Conservation (phyloP, 2,329 filamentous ascomycete genomes). For the Cladophialophora yegresii region DNA sequence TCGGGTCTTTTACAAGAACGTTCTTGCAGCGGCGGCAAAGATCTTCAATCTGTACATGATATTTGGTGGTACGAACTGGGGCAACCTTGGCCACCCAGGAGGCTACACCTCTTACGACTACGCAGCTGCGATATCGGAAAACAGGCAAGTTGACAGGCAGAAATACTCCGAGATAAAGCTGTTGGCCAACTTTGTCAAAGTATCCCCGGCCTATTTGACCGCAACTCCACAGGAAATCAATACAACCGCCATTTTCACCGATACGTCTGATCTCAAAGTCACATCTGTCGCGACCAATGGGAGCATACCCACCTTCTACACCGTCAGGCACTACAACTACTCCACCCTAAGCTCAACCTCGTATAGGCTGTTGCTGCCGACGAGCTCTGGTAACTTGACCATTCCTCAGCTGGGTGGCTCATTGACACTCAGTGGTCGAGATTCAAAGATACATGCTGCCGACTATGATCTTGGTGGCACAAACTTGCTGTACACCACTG, state of each 20-base stretch:
- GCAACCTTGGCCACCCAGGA: slow-evolving; percentile 69
- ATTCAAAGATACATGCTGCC: slow-evolving; percentile 49
- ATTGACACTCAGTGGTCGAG: slow-evolving; percentile 46
- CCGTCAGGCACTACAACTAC: slow-evolving; percentile 68
- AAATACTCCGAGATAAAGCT: slow-evolving; percentile 81
- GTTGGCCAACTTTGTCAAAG: slow-evolving; percentile 71
- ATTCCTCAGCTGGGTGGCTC: slow-evolving; percentile 47
- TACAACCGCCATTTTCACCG: slow-evolving; percentile 52
- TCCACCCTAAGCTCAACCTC: slow-evolving; percentile 57
- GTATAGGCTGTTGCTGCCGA: slow-evolving; percentile 64
- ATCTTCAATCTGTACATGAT: slow-evolving; percentile 78
- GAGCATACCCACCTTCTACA: slow-evolving; percentile 62
- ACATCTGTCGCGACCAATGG: slow-evolving; percentile 62
- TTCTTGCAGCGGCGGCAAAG: slow-evolving; percentile 64
- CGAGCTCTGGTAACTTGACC: slow-evolving; percentile 44
- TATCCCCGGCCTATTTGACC: slow-evolving; percentile 68
- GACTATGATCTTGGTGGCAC: slow-evolving; percentile 47
- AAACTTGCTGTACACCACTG: slow-evolving; percentile 49
- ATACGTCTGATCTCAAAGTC: slow-evolving; percentile 56
- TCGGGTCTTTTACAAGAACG: slow-evolving; percentile 77
- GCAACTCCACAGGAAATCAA: slow-evolving; percentile 55
- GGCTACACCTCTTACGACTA: slow-evolving; percentile 64
- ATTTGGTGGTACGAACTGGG: slow-evolving; percentile 73
- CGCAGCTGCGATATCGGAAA: slow-evolving; percentile 66
- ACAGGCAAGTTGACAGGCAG: slow-evolving; percentile 67